Evolutionary conservation across 371 early-diverging fungal genomes (phyloP).

Genomic region (Blakeslea trispora): DNA sequence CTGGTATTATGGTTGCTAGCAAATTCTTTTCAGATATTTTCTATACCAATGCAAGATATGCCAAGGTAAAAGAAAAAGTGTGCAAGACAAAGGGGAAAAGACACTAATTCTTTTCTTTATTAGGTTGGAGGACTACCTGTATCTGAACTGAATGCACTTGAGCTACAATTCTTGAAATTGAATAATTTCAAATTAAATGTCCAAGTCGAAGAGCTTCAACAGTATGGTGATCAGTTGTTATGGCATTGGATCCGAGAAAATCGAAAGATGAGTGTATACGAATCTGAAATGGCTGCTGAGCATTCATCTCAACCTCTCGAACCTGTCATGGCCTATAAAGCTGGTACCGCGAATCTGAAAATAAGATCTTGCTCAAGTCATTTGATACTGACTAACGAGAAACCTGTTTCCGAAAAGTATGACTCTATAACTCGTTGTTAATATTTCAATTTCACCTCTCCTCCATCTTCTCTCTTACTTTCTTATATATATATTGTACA

Average conservation of each 20-base stretch:
- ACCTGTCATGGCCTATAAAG: constrained; percentile 8
- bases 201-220: constrained; percentile 75
- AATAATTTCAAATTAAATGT: constrained; percentile 78
- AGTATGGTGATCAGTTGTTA: constrained; percentile 72
- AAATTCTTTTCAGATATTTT: constrained; percentile 87
- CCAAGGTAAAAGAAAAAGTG: constrained; percentile 57
- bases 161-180: constrained; percentile 75
- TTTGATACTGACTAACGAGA: constrained; percentile 2
- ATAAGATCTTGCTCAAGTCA: constrained; percentile 11
- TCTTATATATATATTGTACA: background rate
- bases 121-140: constrained; percentile 94
- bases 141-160: constrained; percentile 87
- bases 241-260: constrained; percentile 47
- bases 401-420: constrained; percentile 15
- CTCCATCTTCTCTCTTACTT: too few relatives aligned
- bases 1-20: constrained; percentile 73
- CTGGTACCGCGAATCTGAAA: constrained; percentile 6
- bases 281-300: background rate
- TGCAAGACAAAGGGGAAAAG: background rate
- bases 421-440: constrained; percentile 12
- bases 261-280: background rate
- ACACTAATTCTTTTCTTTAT: constrained; percentile 22
- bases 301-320: constrained; percentile 7
- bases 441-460: background rate
- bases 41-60: constrained; percentile 83